Percentiles rank a stretch among this genome's conserved stretches.
Evolutionary conservation across 2,329 filamentous ascomycete species (phyloP).

Genomic region (Aspergillus brasiliensis): DNA sequence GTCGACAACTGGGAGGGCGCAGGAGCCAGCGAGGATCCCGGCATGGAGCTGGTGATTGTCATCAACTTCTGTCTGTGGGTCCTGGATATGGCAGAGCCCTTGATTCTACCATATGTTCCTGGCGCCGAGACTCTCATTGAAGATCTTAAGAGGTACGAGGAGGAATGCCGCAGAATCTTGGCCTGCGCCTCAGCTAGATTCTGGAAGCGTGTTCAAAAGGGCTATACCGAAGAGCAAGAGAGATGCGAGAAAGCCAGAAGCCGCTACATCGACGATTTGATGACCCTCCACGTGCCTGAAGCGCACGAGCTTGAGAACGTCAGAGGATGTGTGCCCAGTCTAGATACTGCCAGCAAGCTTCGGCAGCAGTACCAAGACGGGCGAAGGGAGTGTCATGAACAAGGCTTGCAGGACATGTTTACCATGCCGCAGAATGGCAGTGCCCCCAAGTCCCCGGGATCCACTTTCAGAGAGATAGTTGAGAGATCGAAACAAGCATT

Average conservation of each 20-base stretch:
- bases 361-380: slow-evolving; percentile 18
- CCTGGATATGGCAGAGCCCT: slow-evolving; percentile 28
- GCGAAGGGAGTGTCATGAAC: slow-evolving; percentile 15
- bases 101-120: slow-evolving; percentile 17
- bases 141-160: slow-evolving; percentile 18
- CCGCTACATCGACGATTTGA: slow-evolving; percentile 26
- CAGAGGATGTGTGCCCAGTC: slow-evolving; percentile 21
- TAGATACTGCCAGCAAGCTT: slow-evolving; percentile 24
- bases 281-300: slow-evolving; percentile 23
- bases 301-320: slow-evolving; percentile 14
- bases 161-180: slow-evolving; percentile 29
- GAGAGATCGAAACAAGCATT: slow-evolving; percentile 7
- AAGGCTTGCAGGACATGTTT: slow-evolving; percentile 23
- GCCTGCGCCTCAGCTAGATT: slow-evolving; percentile 30
- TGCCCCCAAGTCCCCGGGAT: neutral
- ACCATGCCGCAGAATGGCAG: slow-evolving; percentile 11
- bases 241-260: slow-evolving; percentile 16
- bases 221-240: slow-evolving; percentile 16
- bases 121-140: slow-evolving; percentile 13
- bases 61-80: slow-evolving; percentile 36
- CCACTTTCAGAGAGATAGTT: slow-evolving; percentile 14
- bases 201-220: slow-evolving; percentile 30
- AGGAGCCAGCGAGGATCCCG: slow-evolving; percentile 26
- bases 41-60: slow-evolving; percentile 35
- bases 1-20: slow-evolving; percentile 15